Percentiles rank a stretch among this genome's conserved stretches.
Conservation (phyloP, 164 flowering plant species). For the Chimonanthus praecox region DNA sequence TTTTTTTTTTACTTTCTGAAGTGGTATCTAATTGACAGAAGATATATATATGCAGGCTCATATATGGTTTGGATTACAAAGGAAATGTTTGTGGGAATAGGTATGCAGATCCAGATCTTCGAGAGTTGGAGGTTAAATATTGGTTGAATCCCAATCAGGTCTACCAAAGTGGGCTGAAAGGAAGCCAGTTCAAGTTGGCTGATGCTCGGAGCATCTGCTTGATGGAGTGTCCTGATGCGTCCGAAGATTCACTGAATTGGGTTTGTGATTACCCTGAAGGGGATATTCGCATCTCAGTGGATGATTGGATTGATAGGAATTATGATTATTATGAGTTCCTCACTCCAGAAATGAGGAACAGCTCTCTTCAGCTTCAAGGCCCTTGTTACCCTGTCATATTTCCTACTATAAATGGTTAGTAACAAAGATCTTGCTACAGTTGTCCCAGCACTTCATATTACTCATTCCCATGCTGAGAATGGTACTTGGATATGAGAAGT, state of each 20-base stretch:
- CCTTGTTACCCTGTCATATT: conserved; percentile 98
- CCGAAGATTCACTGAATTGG: conserved; percentile 84
- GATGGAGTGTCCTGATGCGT: conserved; percentile 83
- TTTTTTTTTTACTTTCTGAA: neutral
- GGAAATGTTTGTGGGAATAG: conserved; percentile 89
- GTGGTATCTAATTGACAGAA: neutral
- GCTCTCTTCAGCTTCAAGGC: conserved; percentile 93
- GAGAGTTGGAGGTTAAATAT: conserved; percentile 69
- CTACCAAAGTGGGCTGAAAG: conserved; percentile 72
- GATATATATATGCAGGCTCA: conserved; percentile 50
- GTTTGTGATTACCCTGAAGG: conserved; percentile 99
- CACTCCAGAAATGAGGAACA: conserved; percentile 80
- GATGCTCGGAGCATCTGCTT: conserved; percentile 85
- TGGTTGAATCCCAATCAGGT: conserved; percentile 94
- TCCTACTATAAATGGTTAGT: conserved; percentile 93
- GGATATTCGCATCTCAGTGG: conserved; percentile 53
- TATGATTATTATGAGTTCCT: conserved; percentile 87
- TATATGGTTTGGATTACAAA: conserved; percentile 87
- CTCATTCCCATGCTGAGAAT: neutral
- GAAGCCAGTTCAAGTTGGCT: conserved; percentile 51
- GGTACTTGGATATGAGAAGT: neutral
- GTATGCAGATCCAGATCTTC: conserved; percentile 74
- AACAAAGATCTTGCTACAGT: neutral
- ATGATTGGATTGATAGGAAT: conserved; percentile 87
- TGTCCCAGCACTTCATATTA: neutral